These are phyloP conservation scores for Epichloe elymi DNA, from an alignment of 2,329 filamentous ascomycete species.

Conservation along the genomic window DNA sequence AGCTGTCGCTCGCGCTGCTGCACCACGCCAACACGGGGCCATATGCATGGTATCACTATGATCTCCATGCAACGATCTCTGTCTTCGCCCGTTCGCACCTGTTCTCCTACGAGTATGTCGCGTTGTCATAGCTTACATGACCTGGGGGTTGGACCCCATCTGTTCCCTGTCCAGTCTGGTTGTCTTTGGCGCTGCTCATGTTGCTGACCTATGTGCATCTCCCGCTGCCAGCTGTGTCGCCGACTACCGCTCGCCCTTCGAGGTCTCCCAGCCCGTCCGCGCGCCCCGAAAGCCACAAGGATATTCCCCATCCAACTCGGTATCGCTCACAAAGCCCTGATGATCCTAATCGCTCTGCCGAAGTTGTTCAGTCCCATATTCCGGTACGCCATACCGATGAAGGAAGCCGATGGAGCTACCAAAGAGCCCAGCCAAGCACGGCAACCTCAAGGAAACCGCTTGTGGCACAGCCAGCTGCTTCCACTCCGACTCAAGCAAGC, in stretches of 20 bases:
- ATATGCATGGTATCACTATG: conserved; percentile 38
- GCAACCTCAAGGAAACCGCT: conserved; percentile 34
- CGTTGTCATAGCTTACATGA: background rate
- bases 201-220: conserved; percentile 17
- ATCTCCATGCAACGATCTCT: conserved; percentile 49
- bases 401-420: conserved; percentile 24
- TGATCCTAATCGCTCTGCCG: conserved; percentile 36
- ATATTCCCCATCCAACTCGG: conserved; percentile 30
- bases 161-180: background rate
- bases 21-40: conserved; percentile 15
- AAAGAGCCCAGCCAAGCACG: conserved; percentile 23
- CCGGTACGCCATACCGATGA: conserved; percentile 32
- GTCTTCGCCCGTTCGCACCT: conserved; percentile 47
- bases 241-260: conserved; percentile 24
- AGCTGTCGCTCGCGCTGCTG: conserved; percentile 21
- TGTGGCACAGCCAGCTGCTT: conserved; percentile 30
- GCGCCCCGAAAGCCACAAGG: conserved; percentile 34
- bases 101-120: conserved; percentile 46
- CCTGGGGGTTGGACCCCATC: background rate
- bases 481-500: conserved; percentile 17
- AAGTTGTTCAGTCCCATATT: conserved; percentile 26
- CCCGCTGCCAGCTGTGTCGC: conserved; percentile 18
- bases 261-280: conserved; percentile 42
- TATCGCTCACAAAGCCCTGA: conserved; percentile 42
- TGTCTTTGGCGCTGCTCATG: background rate